Base-by-base conservation (phyloP, 768 basidiomycete genomes). In the Dentipellis fragilis region DNA sequence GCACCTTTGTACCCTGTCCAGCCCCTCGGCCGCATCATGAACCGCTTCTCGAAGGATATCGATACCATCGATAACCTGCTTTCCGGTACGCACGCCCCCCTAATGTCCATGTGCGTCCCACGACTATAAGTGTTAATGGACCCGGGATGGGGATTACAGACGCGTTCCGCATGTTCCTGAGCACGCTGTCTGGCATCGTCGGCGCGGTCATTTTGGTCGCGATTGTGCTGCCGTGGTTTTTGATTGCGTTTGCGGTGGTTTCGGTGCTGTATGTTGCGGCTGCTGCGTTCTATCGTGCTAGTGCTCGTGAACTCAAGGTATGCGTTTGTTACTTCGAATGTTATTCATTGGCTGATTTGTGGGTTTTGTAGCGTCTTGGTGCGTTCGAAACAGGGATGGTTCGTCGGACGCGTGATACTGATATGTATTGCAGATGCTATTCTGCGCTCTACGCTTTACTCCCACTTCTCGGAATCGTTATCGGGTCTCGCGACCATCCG, bases 391-490 rank as follows among this genome's bases (percentile, higher is more conserved):
- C 29, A 29, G 29, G 6, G 29, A 29, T 29, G 29, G 3, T 3
- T 6, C 29, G 29, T 29, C 6, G 14, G 19, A 3, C 8, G 14
- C 9, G 14, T 3, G 19, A 9, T 42, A 19, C 40, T 42, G 17
- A 52, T 48, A 42, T 6, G 21, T 47, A 49, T 54, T 36, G 22
- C 58, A 81, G 91, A 95, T 71, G 83, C 90, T 22, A 76, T 95
- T n/a, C 68, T 96, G 29, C 83, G 93, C 22, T 88, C 89, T 0
- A 84, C 86, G 0, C 70, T 97, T 16, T 96, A 96, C 66, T 85
- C 91, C 0, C 92, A 94, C 65, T 96, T 96, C 69, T 89, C 90
- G 2, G 93, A 96, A 71, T 89, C 87, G 29, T 73, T 96, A 10
- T 85, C 86, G 10, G 94, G 94, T 16, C 69, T 95, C 39, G 78